Evolutionary conservation across 257 asterid genomes (phyloP), one percentile per base, ranked within the genome.

Genomic region (Rauvolfia tetraphylla): DNA sequence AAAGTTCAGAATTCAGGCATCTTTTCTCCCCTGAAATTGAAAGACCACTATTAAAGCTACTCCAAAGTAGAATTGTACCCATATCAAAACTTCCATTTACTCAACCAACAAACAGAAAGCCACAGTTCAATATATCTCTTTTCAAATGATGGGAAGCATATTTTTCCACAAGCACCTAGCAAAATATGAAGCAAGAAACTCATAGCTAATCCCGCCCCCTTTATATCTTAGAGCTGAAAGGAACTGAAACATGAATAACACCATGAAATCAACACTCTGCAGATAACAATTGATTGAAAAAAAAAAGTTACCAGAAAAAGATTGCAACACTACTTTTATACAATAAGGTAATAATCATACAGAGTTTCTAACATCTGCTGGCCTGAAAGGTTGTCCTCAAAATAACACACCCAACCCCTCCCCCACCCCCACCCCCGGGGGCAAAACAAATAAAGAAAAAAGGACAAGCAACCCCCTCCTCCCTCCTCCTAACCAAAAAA

Each of bases 1-100:
- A 92, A 34, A 92, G 96, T 82, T 92, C 96, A 38, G 93, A 89
- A 79, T 89, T 91, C 23, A 91, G 69, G 84, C 89, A 87, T 78
- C 78, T 88, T 39, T 85, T 84, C 33, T 87, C 91, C 22, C 90
- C 93, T 85, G 84, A 25, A 61, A 73, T 73, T 73, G 31, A 73
- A 38, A 20, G 10, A 57, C 68, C 65, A 73, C 54, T 71, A 73
- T 54, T 36, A 0, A 46, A 67, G 2, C 48, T 66, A 22, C 71
- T 36, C 27, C 27, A 66, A 46, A 36, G 71, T 18, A 66, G 48
- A 66, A 66, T 33, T 63, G 33, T 33, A n/a, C n/a, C n/a, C n/a
- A 23, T 27, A 9, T 12, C 68, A 9, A 31, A 11, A 11, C 1
- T 29, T 61, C 14, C 68, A 61, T 61, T 31, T 12, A 61, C 68